Evolutionary conservation across 768 basidiomycete species (phyloP).

Genomic region (Tulasnella sp.): DNA sequence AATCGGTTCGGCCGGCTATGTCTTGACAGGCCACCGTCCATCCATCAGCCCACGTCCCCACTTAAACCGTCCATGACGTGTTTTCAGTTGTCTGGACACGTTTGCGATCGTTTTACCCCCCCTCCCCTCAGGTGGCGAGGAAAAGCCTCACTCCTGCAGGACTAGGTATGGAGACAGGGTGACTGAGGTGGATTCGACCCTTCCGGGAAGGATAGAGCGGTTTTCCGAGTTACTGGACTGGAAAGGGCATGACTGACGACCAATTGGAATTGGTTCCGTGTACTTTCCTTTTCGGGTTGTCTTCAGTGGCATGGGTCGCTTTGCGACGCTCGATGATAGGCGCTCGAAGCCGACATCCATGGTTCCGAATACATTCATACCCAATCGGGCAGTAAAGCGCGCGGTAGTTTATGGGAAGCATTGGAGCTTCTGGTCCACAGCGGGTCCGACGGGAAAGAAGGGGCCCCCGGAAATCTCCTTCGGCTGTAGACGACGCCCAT

Average conservation of each 20-base stretch:
- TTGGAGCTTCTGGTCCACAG: not conserved
- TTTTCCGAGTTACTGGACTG: not conserved
- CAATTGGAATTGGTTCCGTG: not conserved
- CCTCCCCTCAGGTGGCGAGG: not conserved
- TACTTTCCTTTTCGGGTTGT: not conserved
- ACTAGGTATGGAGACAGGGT: not conserved
- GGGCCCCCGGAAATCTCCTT: not conserved
- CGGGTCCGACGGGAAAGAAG: not conserved
- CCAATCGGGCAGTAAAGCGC: not conserved
- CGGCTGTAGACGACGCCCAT: not conserved
- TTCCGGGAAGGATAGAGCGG: not conserved
- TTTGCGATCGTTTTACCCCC: not conserved
- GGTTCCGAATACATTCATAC: not conserved
- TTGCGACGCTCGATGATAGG: not conserved
- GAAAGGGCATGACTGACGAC: not conserved
- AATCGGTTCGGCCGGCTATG: not conserved
- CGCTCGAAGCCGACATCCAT: not conserved
- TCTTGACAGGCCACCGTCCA: not conserved
- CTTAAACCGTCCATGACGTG: not conserved
- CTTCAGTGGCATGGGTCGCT: not conserved
- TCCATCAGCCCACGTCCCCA: not conserved
- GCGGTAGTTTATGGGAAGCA: not conserved
- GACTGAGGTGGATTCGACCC: not conserved
- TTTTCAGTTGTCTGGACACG: not conserved
- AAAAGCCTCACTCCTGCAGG: constrained; percentile 2